phyloP scores from a whole-genome alignment of 2,329 filamentous ascomycete species.

The Diaporthe vaccinii region DNA sequence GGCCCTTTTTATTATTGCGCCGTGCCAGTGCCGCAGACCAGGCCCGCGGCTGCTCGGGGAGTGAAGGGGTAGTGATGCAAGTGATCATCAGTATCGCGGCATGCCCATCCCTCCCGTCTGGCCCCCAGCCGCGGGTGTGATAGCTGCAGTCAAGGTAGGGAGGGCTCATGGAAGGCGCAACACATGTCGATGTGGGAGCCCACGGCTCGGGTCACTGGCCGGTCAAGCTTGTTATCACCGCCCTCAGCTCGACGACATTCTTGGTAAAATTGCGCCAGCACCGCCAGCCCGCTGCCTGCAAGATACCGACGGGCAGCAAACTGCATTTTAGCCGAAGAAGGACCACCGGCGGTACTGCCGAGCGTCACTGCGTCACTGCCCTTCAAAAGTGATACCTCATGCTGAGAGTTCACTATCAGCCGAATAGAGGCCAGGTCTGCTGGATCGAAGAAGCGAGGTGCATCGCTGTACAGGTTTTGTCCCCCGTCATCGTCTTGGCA shows the following conservation, averaged over 20 bases:
- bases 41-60: background rate
- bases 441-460: constrained; percentile 14
- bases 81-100: constrained; percentile 12
- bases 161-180: constrained; percentile 23
- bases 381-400: background rate
- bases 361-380: background rate
- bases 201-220: constrained; percentile 2
- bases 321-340: constrained; percentile 30
- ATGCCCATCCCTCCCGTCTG: constrained; percentile 15
- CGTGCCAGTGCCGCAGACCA: background rate
- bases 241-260: constrained; percentile 20
- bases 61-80: constrained; percentile 23
- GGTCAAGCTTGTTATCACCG: background rate
- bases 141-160: constrained; percentile 20
- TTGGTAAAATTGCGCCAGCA: constrained; percentile 21
- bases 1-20: background rate
- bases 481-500: constrained; percentile 8
- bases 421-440: constrained; percentile 3
- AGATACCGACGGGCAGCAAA: constrained; percentile 8
- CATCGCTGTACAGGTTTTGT: background rate
- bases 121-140: constrained; percentile 11
- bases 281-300: constrained; percentile 14
- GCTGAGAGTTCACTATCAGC: constrained; percentile 4
- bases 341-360: constrained; percentile 12
- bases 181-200: background rate